Conservation (phyloP, 2,329 filamentous ascomycete species). For the Clarireedia sp. region DNA sequence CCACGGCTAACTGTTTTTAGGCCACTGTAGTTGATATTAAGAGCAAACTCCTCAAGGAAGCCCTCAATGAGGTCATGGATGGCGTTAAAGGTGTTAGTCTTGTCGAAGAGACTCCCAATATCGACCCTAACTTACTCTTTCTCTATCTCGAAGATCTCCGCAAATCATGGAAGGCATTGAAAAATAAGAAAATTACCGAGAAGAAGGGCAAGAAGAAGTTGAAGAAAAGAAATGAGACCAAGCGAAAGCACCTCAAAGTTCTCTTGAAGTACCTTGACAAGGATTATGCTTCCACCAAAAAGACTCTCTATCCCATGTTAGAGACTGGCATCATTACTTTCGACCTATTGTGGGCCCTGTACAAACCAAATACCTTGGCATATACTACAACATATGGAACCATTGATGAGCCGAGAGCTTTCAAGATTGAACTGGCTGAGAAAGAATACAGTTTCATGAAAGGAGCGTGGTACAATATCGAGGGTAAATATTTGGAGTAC, state of each 20-base stretch:
- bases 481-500: slow-evolving; percentile 76
- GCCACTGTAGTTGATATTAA: slow-evolving; percentile 73
- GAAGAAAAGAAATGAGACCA: slow-evolving; percentile 47
- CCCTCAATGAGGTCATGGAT: slow-evolving; percentile 63
- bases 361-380: slow-evolving; percentile 76
- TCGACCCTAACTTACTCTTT: slow-evolving; percentile 66
- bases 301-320: slow-evolving; percentile 72
- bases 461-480: slow-evolving; percentile 68
- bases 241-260: slow-evolving; percentile 60
- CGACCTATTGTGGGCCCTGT: slow-evolving; percentile 80
- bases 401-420: slow-evolving; percentile 68
- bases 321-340: slow-evolving; percentile 81
- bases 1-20: slow-evolving; percentile 16
- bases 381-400: slow-evolving; percentile 72
- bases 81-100: slow-evolving; percentile 71
- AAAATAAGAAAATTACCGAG: slow-evolving; percentile 43
- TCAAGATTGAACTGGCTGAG: slow-evolving; percentile 71
- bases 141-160: slow-evolving; percentile 73
- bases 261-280: slow-evolving; percentile 70
- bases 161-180: slow-evolving; percentile 54
- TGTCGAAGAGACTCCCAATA: slow-evolving; percentile 68
- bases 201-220: slow-evolving; percentile 53
- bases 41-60: slow-evolving; percentile 68
- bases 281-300: slow-evolving; percentile 72
- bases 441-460: slow-evolving; percentile 62